Evolutionary conservation across 208 protist genomes (phyloP).

Genomic region (Wallacemonas rigidus): DNA sequence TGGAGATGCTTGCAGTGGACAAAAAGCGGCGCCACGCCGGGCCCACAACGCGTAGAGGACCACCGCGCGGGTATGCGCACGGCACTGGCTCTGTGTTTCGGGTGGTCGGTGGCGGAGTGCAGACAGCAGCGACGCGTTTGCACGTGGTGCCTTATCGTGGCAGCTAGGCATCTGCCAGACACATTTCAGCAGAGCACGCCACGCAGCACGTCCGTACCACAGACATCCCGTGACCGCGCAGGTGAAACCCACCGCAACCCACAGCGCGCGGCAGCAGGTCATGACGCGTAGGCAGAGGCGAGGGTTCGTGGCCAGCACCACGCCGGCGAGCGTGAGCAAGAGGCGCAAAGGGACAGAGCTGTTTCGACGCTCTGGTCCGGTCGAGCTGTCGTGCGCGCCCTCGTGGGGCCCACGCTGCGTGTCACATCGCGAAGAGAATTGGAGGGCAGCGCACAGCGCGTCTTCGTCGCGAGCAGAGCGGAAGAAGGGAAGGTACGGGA

Average conservation of each 20-base stretch:
- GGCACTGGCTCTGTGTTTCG: too few species aligned
- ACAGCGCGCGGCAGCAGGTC: not conserved
- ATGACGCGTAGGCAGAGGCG: not conserved
- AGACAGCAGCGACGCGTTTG: too few species aligned
- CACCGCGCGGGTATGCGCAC: too few species aligned
- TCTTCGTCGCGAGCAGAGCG: not conserved
- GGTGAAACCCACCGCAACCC: not conserved
- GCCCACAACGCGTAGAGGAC: too few species aligned
- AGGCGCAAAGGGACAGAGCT: too few species aligned
- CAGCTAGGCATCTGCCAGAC: not conserved
- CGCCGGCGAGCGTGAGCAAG: not conserved
- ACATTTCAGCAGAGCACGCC: not conserved
- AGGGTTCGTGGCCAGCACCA: not conserved
- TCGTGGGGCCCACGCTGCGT: too few species aligned
- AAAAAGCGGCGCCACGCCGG: not conserved
- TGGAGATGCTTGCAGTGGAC: not conserved
- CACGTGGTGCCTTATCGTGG: too few species aligned
- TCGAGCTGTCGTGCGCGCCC: too few species aligned
- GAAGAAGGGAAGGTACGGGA: slow-evolving; percentile 3
- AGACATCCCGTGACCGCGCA: not conserved
- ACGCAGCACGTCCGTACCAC: not conserved
- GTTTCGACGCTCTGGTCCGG: too few species aligned
- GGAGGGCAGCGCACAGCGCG: not conserved
- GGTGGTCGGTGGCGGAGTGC: too few species aligned
- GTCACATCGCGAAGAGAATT: not conserved